Evolutionary conservation across 2,329 filamentous ascomycete species (phyloP).

Genomic region (Monosporascus sp.): DNA sequence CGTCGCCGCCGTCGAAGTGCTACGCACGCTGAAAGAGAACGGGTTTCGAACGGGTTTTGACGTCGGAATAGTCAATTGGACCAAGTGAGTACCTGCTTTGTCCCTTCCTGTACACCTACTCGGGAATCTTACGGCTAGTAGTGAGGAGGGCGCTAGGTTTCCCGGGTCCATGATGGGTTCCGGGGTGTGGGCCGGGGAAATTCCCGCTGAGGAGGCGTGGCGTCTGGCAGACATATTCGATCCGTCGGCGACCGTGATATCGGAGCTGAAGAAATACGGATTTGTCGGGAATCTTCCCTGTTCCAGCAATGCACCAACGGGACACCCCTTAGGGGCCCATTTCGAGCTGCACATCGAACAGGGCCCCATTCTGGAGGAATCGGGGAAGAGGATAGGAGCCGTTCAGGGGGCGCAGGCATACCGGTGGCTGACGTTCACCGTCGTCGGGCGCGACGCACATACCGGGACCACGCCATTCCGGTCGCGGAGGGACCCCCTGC

Average conservation of each 20-base stretch:
- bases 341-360: constrained; percentile 87
- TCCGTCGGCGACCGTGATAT: constrained; percentile 58
- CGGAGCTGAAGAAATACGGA: constrained; percentile 65
- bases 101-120: too few species aligned
- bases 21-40: constrained; percentile 63
- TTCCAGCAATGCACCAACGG: constrained; percentile 33
- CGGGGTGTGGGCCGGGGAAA: constrained; percentile 70
- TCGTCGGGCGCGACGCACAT: constrained; percentile 62
- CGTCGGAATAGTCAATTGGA: constrained; percentile 74
- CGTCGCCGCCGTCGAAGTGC: constrained; percentile 65
- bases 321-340: constrained; percentile 62
- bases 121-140: constrained; percentile 21
- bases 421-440: constrained; percentile 64
- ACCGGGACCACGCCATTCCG: constrained; percentile 69
- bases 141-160: constrained; percentile 77
- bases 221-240: constrained; percentile 56
- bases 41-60: constrained; percentile 64
- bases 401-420: constrained; percentile 72
- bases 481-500: constrained; percentile 62
- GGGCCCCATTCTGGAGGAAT: constrained; percentile 66
- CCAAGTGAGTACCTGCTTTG: constrained; percentile 40
- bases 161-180: constrained; percentile 70
- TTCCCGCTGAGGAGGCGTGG: constrained; percentile 56
- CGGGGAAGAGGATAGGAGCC: constrained; percentile 59
- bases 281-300: constrained; percentile 58